Percentiles rank a stretch among this genome's conserved stretches.
phyloP scores from a whole-genome alignment of 352 stramenopile species.

The Aphanomyces invadans region DNA sequence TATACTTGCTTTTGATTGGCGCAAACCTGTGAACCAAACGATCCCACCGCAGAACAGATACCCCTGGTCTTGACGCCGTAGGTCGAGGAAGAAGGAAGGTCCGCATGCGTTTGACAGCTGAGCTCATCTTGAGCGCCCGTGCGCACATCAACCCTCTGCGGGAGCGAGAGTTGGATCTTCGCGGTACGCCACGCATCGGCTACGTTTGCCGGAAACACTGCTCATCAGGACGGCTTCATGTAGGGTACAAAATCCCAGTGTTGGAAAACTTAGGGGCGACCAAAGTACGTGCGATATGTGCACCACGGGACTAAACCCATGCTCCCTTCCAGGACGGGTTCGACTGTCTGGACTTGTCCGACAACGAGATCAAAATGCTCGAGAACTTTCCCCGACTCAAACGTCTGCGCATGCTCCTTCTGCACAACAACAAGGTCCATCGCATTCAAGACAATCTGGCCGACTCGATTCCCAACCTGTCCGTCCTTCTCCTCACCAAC shows the following conservation, averaged over 20 bases:
- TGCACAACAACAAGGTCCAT: slow-evolving; percentile 90
- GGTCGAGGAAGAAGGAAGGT: slow-evolving; percentile 1
- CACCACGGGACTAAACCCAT: neutral
- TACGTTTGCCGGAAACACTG: neutral
- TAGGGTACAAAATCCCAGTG: slow-evolving; percentile 85
- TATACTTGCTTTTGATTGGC: slow-evolving; percentile 13
- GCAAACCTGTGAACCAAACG: slow-evolving; percentile 25
- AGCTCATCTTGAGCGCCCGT: slow-evolving; percentile 83
- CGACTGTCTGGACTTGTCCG: slow-evolving; percentile 90
- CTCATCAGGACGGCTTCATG: slow-evolving; percentile 22
- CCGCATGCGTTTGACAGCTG: slow-evolving; percentile 76
- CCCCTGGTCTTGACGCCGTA: slow-evolving; percentile 1
- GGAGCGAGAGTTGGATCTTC: slow-evolving; percentile 88
- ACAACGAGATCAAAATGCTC: slow-evolving; percentile 93
- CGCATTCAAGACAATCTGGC: slow-evolving; percentile 73
- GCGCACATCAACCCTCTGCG: slow-evolving; percentile 87
- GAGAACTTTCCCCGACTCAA: slow-evolving; percentile 89
- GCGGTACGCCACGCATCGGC: slow-evolving; percentile 42
- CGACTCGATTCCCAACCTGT: slow-evolving; percentile 74
- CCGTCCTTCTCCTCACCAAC: slow-evolving; percentile 86
- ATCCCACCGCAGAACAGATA: slow-evolving; percentile 12
- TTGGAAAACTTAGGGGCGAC: slow-evolving; percentile 91
- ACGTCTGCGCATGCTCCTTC: slow-evolving; percentile 84
- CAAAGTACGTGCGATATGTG: slow-evolving; percentile 40
- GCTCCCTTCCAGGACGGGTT: slow-evolving; percentile 73